A percentile compares a stretch with the other conserved stretches of the same genome.
Evolutionary conservation across 768 basidiomycete genomes (phyloP).

Genomic region (Calocera viscosa): DNA sequence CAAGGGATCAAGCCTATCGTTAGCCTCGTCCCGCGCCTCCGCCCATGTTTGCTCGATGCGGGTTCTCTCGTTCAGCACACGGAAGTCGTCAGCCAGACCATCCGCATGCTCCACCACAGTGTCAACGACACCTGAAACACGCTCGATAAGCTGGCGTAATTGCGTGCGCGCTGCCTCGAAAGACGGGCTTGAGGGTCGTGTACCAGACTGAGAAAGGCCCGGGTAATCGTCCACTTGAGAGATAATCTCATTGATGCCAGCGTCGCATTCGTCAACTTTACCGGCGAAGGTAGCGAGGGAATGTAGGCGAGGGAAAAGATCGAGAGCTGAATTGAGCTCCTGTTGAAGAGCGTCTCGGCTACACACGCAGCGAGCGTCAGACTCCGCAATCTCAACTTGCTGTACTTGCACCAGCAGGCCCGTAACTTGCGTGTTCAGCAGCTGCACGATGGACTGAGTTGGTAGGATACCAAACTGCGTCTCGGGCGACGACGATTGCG

Average conservation of each 20-base stretch:
- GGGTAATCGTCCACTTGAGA: conserved; percentile 82
- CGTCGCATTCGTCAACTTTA: conserved; percentile 47
- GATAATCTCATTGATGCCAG: conserved; percentile 68
- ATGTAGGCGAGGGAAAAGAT: conserved; percentile 40
- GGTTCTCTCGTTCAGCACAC: conserved; percentile 46
- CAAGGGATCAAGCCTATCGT: conserved; percentile 39
- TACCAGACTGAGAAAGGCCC: conserved; percentile 21
- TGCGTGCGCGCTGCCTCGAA: neutral
- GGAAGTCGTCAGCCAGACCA: conserved; percentile 43
- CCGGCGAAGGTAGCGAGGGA: conserved; percentile 44
- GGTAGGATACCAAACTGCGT: neutral
- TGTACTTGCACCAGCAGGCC: neutral
- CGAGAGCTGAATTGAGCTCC: conserved; percentile 44
- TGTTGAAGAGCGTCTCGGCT: conserved; percentile 49
- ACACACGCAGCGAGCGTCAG: conserved; percentile 34
- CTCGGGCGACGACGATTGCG: neutral
- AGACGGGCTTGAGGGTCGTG: neutral
- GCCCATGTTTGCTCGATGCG: conserved; percentile 69
- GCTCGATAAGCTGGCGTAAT: neutral
- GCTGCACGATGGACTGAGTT: neutral
- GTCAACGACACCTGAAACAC: conserved; percentile 17
- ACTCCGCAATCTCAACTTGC: neutral
- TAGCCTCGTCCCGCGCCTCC: conserved; percentile 71
- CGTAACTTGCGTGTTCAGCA: neutral
- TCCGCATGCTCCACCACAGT: conserved; percentile 38